These are phyloP conservation scores for Ceratobasidium sp. DNA, from an alignment of 1,284 basidiomycete species.

Conservation along the genomic window DNA sequence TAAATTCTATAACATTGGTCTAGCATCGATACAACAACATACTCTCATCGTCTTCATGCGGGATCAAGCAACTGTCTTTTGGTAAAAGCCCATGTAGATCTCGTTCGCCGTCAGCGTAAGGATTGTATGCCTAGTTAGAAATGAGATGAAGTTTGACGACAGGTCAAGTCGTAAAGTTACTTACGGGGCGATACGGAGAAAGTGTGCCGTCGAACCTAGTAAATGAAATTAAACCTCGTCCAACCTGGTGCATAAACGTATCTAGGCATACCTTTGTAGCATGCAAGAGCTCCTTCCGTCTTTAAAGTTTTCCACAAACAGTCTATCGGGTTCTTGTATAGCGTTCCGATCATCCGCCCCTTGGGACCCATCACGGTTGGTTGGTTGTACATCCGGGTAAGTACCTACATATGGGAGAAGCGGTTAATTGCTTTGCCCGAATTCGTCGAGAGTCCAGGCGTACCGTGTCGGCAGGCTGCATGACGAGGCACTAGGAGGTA, in stretches of 20 bases:
- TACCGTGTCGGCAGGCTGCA: conserved; percentile 91
- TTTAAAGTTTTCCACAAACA: conserved; percentile 97
- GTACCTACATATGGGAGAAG: conserved; percentile 64
- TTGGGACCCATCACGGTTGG: conserved; percentile 79
- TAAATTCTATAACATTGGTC: conserved; percentile 3
- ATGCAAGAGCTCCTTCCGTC: conserved; percentile 88
- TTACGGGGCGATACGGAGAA: conserved; percentile 91
- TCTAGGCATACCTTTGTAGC: conserved; percentile 82
- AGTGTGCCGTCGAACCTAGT: conserved; percentile 89
- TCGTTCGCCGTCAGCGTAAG: conserved; percentile 90
- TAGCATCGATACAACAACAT: not conserved
- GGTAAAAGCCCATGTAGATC: conserved; percentile 82
- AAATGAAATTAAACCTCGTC: not conserved
- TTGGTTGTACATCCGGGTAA: conserved; percentile 98
- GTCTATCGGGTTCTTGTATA: conserved; percentile 94
- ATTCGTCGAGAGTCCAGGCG: conserved; percentile 53
- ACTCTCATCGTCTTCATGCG: not conserved
- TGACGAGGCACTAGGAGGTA: conserved; percentile 74
- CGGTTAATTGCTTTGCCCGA: conserved; percentile 53
- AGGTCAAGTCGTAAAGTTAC: conserved; percentile 52
- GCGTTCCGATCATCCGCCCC: conserved; percentile 78
- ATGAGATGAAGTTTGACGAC: conserved; percentile 52
- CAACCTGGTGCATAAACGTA: not conserved
- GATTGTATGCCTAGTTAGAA: conserved; percentile 64
- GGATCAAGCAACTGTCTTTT: conserved; percentile 53